Evolutionary conservation across 2,329 filamentous ascomycete species (phyloP).

Genomic region (Emergomyces pasteurianus): DNA sequence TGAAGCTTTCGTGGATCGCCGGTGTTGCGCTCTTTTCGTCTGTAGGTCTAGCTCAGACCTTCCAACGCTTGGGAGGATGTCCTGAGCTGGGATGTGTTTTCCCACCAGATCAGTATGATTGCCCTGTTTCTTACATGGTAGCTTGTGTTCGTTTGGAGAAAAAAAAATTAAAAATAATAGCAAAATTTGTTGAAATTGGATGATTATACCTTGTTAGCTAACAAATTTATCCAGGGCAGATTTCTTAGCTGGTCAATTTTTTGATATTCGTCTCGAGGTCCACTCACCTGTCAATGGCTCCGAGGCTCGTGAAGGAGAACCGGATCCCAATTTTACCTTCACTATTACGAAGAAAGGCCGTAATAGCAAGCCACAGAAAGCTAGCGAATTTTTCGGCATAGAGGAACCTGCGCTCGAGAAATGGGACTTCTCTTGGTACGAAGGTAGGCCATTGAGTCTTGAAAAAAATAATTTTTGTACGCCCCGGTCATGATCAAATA

Average conservation of each 20-base stretch:
- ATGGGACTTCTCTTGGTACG: constrained; percentile 77
- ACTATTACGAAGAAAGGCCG: constrained; percentile 54
- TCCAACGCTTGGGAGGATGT: constrained; percentile 44
- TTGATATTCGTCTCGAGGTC: constrained; percentile 72
- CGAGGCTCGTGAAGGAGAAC: constrained; percentile 59
- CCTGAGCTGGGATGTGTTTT: constrained; percentile 46
- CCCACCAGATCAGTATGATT: constrained; percentile 44
- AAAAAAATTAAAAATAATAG: too few relatives aligned
- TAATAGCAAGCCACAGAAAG: constrained; percentile 34
- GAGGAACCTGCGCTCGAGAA: constrained; percentile 61
- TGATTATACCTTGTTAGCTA: neutral
- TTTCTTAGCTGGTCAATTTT: constrained; percentile 72
- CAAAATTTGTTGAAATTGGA: neutral
- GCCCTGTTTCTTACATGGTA: neutral
- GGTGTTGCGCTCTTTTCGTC: constrained; percentile 17
- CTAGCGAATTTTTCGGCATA: constrained; percentile 56
- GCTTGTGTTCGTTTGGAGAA: neutral
- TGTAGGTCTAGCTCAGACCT: constrained; percentile 37
- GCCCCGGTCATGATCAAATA: neutral
- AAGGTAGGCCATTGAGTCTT: constrained; percentile 38
- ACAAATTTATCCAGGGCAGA: constrained; percentile 43
- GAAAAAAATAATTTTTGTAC: neutral
- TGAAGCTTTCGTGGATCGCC: constrained; percentile 17
- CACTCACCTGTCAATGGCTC: constrained; percentile 73
- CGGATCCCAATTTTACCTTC: constrained; percentile 61